Evolutionary conservation across 345 rosid genomes (phyloP), one percentile per base, ranked within the genome.

Genomic region (Toxicodendron radicans): DNA sequence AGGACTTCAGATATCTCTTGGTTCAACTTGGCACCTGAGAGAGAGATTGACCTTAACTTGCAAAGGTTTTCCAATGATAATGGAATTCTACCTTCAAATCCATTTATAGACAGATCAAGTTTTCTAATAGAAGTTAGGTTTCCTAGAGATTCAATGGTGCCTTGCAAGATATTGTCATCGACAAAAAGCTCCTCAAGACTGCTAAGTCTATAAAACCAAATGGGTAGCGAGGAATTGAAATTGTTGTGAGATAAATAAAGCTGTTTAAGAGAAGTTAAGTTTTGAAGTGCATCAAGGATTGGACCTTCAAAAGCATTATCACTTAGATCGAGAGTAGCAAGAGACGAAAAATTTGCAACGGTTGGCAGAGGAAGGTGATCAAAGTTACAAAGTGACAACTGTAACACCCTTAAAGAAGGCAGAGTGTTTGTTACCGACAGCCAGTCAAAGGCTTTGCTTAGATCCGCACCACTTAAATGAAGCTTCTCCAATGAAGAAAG

Each of bases 101-200:
- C 2, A 13, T 73, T 73, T 7, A 4, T 0, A 3, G 73, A 41
- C 6, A 79, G 48, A 2, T 79, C 72, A 17, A 79, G 69, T 7
- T 0, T 13, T 20, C 0, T 10, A 3, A 79, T 67, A 33, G 18
- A 79, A 2, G 80, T 59, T 54, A 80, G 56, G 71, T 72, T 72
- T 32, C 70, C 60, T 14, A 79, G 51, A 5, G 32, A 20, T 58
- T 32, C 57, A 7, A 71, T 53, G 12, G 12, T 3, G n/a, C 79
- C 79, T 7, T 58, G 10, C 27, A 79, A 72, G 3, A 2, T 1
- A 30, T 65, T 75, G 20, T 9, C 1, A 0, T 4, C 13, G 35
- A 71, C 64, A n/a, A 21, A 7, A 18, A 75, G 59, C 18, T 14
- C 3, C 71, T 70, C 57, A 27, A 75, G 59, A n/a, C 21, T 54